Evolutionary conservation across 2,329 filamentous ascomycete genomes (phyloP).

Genomic region (Aspergillus brasiliensis): DNA sequence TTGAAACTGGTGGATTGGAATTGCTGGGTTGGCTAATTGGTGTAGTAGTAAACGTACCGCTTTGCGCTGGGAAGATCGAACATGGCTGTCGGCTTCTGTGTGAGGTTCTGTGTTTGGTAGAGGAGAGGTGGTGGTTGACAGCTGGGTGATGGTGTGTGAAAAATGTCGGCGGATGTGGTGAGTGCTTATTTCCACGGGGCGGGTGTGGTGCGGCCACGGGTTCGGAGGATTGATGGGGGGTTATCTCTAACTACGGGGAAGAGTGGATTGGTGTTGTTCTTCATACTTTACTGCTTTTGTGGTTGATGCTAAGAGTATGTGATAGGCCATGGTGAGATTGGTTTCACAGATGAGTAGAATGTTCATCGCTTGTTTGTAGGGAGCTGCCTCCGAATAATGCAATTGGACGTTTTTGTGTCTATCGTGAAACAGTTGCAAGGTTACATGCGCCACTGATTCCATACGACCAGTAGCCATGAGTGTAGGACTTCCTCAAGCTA

Average conservation of each 20-base stretch:
- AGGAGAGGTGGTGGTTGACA: not conserved
- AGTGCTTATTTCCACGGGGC: conserved; percentile 8
- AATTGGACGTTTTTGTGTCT: not conserved
- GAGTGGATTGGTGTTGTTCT: not conserved
- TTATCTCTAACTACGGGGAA: too few relatives aligned
- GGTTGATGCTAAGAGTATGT: too few relatives aligned
- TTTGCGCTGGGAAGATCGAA: conserved; percentile 42
- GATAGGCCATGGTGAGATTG: too few relatives aligned
- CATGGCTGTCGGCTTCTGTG: conserved; percentile 24
- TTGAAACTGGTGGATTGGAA: not conserved
- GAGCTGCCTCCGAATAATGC: not conserved
- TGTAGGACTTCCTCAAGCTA: too few relatives aligned
- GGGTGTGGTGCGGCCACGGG: conserved; percentile 17
- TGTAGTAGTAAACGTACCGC: conserved; percentile 29
- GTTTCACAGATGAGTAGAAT: too few relatives aligned
- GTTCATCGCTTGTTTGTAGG: not conserved
- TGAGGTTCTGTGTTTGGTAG: not conserved
- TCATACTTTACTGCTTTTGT: not conserved
- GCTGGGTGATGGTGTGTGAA: conserved; percentile 7
- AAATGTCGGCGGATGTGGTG: conserved; percentile 8
- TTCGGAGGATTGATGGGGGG: conserved; percentile 8
- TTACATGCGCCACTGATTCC: not conserved
- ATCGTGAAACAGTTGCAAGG: not conserved
- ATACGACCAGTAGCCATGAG: not conserved
- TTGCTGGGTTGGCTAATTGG: not conserved